Evolutionary conservation across 805 yeast species (phyloP).

Genomic region (Kodamaea jinghongensis): DNA sequence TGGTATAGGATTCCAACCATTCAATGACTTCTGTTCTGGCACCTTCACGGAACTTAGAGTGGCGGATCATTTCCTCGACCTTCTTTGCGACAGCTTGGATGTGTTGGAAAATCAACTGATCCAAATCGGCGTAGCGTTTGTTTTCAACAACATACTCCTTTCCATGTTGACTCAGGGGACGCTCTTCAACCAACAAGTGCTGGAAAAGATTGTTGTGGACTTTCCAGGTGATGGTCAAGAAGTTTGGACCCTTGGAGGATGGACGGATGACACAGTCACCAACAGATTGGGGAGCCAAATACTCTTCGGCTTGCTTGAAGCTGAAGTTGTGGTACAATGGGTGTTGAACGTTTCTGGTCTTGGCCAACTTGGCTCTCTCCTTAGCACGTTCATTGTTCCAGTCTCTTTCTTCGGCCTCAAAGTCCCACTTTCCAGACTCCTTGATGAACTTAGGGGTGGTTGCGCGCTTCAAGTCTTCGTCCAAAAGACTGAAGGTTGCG

Average conservation of each 20-base stretch:
- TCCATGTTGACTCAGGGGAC: conserved; percentile 50
- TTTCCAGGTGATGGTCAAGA: conserved; percentile 93
- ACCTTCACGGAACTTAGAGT: conserved; percentile 87
- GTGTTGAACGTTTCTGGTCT: conserved; percentile 82
- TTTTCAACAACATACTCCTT: conserved; percentile 62
- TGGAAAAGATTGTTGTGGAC: conserved; percentile 88
- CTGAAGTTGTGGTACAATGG: conserved; percentile 85
- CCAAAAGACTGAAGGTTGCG: conserved; percentile 70
- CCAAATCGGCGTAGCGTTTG: conserved; percentile 77
- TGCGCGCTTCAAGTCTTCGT: conserved; percentile 60
- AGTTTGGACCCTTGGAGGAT: conserved; percentile 85
- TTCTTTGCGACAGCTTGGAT: conserved; percentile 79
- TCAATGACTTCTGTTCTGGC: conserved; percentile 74
- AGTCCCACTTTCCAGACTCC: conserved; percentile 76
- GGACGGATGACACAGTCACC: conserved; percentile 96
- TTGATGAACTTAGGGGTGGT: conserved; percentile 44
- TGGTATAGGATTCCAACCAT: conserved; percentile 85
- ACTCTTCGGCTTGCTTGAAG: conserved; percentile 88
- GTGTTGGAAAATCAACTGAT: conserved; percentile 86
- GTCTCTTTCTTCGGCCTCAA: conserved; percentile 70
- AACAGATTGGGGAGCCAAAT: conserved; percentile 78
- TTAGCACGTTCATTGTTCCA: conserved; percentile 52
- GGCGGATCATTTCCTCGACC: conserved; percentile 77
- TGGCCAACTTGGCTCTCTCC: conserved; percentile 64
- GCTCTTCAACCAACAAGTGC: conserved; percentile 83